Percentiles rank a stretch among this genome's conserved stretches.
Evolutionary conservation across 371 early-diverging fungal genomes (phyloP).

Genomic region (Circinella umbellata): DNA sequence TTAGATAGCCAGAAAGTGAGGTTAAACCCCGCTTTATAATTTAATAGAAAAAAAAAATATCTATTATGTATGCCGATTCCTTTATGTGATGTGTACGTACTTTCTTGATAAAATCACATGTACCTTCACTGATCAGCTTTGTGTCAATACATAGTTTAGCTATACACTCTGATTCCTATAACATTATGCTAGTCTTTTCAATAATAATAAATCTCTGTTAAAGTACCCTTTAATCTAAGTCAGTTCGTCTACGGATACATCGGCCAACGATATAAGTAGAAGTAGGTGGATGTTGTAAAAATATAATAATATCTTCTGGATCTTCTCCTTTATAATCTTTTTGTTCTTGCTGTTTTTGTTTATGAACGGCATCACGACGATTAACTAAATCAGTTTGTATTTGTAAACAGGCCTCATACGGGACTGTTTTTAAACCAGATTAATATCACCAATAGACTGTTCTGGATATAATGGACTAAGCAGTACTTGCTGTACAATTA

Average conservation of each 20-base stretch:
- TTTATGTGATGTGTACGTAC: no score
- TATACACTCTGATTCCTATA: no score
- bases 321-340: constrained; percentile 7
- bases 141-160: no score
- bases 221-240: no score
- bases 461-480: constrained; percentile 12
- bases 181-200: no score
- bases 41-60: no score
- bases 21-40: no score
- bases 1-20: no score
- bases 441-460: constrained; percentile 24
- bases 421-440: constrained; percentile 28
- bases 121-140: no score
- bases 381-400: constrained; percentile 62
- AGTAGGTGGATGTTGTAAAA: constrained; percentile 88
- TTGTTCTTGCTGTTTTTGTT: constrained; percentile 6
- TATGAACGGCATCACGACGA: constrained; percentile 30
- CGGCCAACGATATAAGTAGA: constrained; percentile 95
- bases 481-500: background rate
- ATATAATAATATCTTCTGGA: constrained; percentile 68
- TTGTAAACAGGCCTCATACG: constrained; percentile 57
- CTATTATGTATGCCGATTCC: no score
- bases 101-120: no score
- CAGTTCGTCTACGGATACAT: constrained; percentile 69
- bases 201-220: no score